A percentile compares a stretch with the other conserved stretches of the same genome.
Conservation (phyloP, 1,284 basidiomycete species). For the Ustilago sp. region DNA sequence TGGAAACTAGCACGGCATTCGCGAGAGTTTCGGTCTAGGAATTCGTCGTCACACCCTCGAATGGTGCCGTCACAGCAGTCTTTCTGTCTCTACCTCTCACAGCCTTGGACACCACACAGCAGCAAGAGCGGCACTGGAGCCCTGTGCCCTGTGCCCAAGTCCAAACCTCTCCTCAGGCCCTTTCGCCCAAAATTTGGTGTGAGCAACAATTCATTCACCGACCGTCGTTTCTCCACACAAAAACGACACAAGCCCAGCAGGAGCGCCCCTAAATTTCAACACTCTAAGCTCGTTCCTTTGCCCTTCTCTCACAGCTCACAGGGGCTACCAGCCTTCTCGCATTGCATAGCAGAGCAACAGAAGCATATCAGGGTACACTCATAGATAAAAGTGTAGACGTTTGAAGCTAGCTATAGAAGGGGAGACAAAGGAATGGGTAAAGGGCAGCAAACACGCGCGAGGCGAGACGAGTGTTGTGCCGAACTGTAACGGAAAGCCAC, state of each 20-base stretch:
- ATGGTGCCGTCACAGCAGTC: constrained; percentile 12
- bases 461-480: neutral
- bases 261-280: neutral
- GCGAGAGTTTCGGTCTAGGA: constrained; percentile 17
- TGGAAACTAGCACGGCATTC: neutral
- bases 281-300: neutral
- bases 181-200: constrained; percentile 6
- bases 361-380: neutral
- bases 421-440: neutral
- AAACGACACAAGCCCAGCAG: neutral
- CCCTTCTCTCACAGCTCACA: neutral
- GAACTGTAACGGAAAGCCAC: constrained; percentile 9
- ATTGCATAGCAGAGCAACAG: neutral
- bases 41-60: constrained; percentile 10
- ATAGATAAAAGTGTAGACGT: neutral
- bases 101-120: neutral
- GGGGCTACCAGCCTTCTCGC: neutral
- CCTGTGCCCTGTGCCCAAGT: constrained; percentile 4
- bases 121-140: constrained; percentile 2
- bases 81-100: neutral
- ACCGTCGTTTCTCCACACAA: constrained; percentile 36
- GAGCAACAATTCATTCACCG: constrained; percentile 16
- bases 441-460: neutral
- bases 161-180: neutral
- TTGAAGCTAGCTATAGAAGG: neutral